Conservation (phyloP, 83 land plant species). For the Diphasiastrum complanatum region DNA sequence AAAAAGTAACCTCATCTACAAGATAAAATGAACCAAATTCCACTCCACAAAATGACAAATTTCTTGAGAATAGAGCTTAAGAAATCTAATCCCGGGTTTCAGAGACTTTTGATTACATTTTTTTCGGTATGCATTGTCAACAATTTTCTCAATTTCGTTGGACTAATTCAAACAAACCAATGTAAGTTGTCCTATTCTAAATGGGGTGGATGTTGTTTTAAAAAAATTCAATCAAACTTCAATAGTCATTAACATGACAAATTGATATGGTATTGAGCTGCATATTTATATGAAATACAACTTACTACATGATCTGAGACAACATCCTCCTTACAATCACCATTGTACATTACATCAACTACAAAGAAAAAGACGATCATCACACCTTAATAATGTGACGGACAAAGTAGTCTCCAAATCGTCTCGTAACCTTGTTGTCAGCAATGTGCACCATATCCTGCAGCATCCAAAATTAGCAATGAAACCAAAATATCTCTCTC, state of each 20-base stretch:
- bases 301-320: background rate
- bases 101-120: too few species aligned
- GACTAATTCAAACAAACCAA: too few species aligned
- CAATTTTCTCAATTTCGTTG: too few species aligned
- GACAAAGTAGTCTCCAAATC: slow-evolving; percentile 77
- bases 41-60: too few species aligned
- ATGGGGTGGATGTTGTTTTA: too few species aligned
- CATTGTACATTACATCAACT: background rate
- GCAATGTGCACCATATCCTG: slow-evolving; percentile 81
- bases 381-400: slow-evolving; percentile 79
- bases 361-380: background rate
- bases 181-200: too few species aligned
- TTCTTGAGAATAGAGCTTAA: too few species aligned
- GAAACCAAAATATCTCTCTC: background rate
- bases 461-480: background rate
- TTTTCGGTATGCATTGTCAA: too few species aligned
- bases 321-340: too few species aligned
- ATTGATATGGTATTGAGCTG: background rate
- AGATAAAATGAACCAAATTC: too few species aligned
- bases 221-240: background rate
- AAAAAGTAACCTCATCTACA: too few species aligned
- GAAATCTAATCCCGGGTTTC: too few species aligned
- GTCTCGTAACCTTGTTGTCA: slow-evolving; percentile 66
- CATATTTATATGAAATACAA: background rate
- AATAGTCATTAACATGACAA: background rate